phyloP scores from a whole-genome alignment of 73 alveolate species.

The Stentor roeselii region DNA sequence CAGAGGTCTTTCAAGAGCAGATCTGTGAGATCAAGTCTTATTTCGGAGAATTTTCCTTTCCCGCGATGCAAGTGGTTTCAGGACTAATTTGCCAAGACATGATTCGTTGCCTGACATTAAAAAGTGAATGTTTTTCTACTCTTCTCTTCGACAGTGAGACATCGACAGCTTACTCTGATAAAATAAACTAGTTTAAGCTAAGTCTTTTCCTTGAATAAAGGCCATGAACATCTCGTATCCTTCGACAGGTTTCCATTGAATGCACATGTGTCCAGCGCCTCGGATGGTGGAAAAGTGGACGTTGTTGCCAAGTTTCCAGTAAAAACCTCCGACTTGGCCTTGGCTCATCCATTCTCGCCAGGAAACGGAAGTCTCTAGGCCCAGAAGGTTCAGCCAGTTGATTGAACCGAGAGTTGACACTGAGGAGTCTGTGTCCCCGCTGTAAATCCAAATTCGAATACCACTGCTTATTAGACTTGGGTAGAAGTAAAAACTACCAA shows the following conservation, averaged over 20 bases:
- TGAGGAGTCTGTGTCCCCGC: constrained; percentile 61
- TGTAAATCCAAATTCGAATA: constrained; percentile 47
- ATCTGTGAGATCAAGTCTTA: too few species aligned
- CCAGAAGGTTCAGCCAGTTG: constrained; percentile 48
- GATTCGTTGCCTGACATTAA: too few species aligned
- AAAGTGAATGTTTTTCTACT: too few species aligned
- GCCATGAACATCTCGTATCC: constrained; percentile 32
- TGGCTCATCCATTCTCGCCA: constrained; percentile 59
- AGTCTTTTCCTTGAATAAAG: constrained; percentile 27
- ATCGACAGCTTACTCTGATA: too few species aligned
- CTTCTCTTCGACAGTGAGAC: too few species aligned
- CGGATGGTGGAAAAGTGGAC: constrained; percentile 60
- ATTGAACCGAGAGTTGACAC: constrained; percentile 56
- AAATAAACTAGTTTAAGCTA: too few species aligned
- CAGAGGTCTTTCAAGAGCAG: too few species aligned
- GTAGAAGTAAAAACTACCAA: constrained; percentile 44
- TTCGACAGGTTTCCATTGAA: constrained; percentile 69
- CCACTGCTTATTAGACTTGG: constrained; percentile 40
- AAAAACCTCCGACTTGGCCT: constrained; percentile 70
- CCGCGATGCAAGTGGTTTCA: too few species aligned
- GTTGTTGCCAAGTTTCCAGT: constrained; percentile 40
- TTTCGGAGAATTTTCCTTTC: too few species aligned
- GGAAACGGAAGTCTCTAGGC: too few species aligned
- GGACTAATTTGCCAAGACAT: too few species aligned
- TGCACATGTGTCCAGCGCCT: constrained; percentile 88